phyloP scores from a whole-genome alignment of 306 rosid genomes.

The Cucurbita maxima region DNA sequence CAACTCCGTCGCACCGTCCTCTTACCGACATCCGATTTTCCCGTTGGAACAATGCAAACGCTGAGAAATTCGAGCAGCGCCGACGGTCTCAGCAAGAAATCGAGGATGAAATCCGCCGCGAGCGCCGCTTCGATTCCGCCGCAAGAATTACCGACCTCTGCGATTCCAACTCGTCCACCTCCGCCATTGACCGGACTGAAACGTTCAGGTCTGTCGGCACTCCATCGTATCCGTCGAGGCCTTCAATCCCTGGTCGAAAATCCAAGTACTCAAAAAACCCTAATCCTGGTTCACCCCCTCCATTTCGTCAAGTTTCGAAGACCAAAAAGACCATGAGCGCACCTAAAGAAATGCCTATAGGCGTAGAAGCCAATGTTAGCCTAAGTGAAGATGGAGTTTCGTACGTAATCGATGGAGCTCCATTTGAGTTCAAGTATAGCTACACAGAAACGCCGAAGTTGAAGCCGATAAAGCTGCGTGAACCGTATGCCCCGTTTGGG shows the following conservation, averaged over 20 bases:
- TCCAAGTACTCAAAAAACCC: constrained; percentile 51
- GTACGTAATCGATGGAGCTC: constrained; percentile 53
- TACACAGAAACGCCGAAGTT: constrained; percentile 81
- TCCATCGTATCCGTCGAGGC: constrained; percentile 53
- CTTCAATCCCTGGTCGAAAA: constrained; percentile 54
- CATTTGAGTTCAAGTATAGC: constrained; percentile 89
- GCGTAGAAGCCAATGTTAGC: constrained; percentile 25
- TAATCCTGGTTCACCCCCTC: constrained; percentile 35
- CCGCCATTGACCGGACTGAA: constrained; percentile 5
- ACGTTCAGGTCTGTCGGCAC: constrained; percentile 35
- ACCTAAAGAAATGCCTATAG: constrained; percentile 15
- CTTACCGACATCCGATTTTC: constrained; percentile 38
- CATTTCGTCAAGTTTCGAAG: constrained; percentile 20
- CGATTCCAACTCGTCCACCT: constrained; percentile 4
- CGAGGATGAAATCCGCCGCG: constrained; percentile 59
- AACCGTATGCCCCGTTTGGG: constrained; percentile 58
- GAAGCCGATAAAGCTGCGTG: constrained; percentile 63
- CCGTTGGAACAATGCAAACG: constrained; percentile 68
- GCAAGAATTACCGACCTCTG: constrained; percentile 7
- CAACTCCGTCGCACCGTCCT: constrained; percentile 15
- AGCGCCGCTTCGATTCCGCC: constrained; percentile 49
- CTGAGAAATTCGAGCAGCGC: constrained; percentile 44
- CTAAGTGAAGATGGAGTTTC: constrained; percentile 50
- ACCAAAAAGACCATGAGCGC: constrained; percentile 15
- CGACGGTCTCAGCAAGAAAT: constrained; percentile 44